Conservation (phyloP, 331 rosid genomes). For the Ulmus americana region DNA sequence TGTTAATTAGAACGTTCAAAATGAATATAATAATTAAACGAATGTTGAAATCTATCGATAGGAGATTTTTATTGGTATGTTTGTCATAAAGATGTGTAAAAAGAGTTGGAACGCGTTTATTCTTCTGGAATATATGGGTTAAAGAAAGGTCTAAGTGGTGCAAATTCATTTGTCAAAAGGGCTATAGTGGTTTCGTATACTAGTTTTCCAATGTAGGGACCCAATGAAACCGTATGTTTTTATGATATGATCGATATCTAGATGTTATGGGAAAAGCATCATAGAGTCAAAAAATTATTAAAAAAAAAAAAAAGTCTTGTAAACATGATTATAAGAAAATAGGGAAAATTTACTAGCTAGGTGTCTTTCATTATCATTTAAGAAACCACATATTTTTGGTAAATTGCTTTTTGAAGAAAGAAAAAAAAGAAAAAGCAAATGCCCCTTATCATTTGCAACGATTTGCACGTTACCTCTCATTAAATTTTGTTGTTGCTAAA, state of each 20-base stretch:
- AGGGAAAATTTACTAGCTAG: neutral
- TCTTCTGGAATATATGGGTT: neutral
- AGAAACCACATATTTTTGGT: no score
- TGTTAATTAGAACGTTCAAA: conserved; percentile 5
- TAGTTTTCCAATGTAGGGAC: conserved; percentile 2
- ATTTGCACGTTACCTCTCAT: no score
- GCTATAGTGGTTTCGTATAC: neutral
- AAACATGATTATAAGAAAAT: neutral
- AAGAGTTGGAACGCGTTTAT: neutral
- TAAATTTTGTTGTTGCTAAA: no score
- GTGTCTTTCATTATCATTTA: no score
- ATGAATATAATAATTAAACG: neutral
- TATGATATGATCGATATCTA: neutral
- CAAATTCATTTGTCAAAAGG: conserved; percentile 9
- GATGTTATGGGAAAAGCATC: neutral
- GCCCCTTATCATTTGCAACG: no score
- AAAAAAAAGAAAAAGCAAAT: no score
- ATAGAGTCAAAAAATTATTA: neutral
- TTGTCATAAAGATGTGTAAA: neutral
- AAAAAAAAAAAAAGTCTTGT: no score
- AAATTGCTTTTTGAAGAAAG: no score
- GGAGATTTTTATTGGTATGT: neutral
- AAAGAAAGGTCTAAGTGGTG: neutral
- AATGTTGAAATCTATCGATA: neutral
- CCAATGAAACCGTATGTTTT: neutral